Base-by-base conservation (phyloP, 179 eudicot species). In the Pouteria campechiana region DNA sequence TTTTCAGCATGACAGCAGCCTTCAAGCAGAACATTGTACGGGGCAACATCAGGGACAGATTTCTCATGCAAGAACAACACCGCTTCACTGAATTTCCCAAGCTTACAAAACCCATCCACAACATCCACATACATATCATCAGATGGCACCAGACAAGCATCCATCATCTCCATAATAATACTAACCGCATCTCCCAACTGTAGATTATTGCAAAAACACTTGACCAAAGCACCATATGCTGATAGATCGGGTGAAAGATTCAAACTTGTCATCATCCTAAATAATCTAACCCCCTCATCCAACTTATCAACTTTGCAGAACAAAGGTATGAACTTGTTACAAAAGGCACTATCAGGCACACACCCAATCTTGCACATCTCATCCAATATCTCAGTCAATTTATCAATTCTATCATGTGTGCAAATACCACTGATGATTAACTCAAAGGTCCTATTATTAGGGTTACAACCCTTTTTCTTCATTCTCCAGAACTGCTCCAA, bases 361-460 rank as follows among this genome's bases (percentile, higher is more conserved):
- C 70, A 44, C 29, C 61, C 61, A 20, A 21, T 40, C 18, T 46
- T 56, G 50, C 63, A 33, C 83, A 83, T 70, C 50, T 79, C 71
- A 42, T 61, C 42, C 51, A 76, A 55, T 41, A 79, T 32, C 48
- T 25, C 50, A 39, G 73, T 3, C 11, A 76, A 61, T 60, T 79
- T 79, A 40, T 60, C 65, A 28, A 70, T 64, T 27, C 44, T 37
- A 5, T 63, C 37, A n/a, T 36, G 31, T 28, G 37, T 54, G 53
- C 59, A 31, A 49, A 83, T 83, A 16, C 81, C 64, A 24, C 51
- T 20, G 12, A 83, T 54, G 17, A 83, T 50, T 30, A 79, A 55
- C 81, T 79, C 69, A 64, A 65, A 83, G 32, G 84, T 83, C 72
- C 44, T 68, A 51, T 78, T 61, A 66, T 69, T 68, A 44, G 88